phyloP scores from a whole-genome alignment of 179 eudicot species.

The Pouteria campechiana region DNA sequence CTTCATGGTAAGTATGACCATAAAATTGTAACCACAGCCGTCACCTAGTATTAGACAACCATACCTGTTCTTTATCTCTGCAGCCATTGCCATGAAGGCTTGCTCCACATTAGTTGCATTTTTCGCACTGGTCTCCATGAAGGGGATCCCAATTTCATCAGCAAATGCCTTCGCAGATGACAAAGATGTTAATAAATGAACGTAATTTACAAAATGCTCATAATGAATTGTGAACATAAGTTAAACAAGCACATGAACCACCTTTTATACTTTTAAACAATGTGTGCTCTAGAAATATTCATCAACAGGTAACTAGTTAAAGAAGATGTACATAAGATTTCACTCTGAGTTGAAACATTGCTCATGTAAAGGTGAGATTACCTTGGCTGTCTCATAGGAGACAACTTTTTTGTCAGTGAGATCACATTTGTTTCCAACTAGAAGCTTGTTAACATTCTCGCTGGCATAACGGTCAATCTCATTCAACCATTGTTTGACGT shows the following conservation, averaged over 20 bases:
- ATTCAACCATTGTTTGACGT: slow-evolving; percentile 48
- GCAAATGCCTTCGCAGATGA: slow-evolving; percentile 57
- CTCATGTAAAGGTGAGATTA: too few species aligned
- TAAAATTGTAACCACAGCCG: neutral
- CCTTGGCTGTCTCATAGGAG: slow-evolving; percentile 38
- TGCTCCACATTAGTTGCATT: slow-evolving; percentile 32
- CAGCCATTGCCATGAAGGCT: slow-evolving; percentile 45
- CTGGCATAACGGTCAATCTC: slow-evolving; percentile 53
- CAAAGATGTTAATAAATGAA: too few species aligned
- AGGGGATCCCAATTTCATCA: slow-evolving; percentile 55
- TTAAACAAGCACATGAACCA: neutral
- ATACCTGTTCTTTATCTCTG: slow-evolving; percentile 30
- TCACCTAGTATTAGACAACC: neutral
- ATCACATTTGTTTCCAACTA: slow-evolving; percentile 48
- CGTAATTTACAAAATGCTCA: too few species aligned
- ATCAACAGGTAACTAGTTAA: neutral
- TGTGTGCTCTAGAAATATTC: neutral
- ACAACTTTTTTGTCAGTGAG: slow-evolving; percentile 36
- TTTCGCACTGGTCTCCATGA: slow-evolving; percentile 44
- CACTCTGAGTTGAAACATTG: neutral
- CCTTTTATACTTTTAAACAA: neutral
- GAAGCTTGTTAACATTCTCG: slow-evolving; percentile 45
- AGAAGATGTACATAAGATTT: neutral
- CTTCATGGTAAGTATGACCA: neutral
- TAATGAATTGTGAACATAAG: too few species aligned